phyloP scores from a whole-genome alignment of 768 basidiomycete genomes.

The Lactifluus hygrophoroides region DNA sequence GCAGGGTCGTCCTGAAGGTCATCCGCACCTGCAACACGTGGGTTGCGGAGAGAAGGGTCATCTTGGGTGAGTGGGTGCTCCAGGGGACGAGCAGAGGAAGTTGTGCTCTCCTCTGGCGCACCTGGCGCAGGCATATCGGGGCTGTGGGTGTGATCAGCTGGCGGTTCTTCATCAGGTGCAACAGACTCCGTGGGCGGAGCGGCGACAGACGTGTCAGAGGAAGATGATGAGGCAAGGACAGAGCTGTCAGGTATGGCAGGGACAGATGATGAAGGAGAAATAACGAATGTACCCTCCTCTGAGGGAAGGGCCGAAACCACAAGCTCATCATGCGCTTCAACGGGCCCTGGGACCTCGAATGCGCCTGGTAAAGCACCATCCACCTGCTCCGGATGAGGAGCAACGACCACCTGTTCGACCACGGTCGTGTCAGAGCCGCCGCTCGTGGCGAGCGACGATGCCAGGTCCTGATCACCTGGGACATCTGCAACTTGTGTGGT shows the following conservation, averaged over 20 bases:
- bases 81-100: conserved; percentile 7
- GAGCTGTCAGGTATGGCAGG: conserved; percentile 16
- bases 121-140: conserved; percentile 15
- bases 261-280: conserved; percentile 19
- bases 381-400: conserved; percentile 17
- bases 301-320: conserved; percentile 10
- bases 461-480: conserved; percentile 10
- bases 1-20: conserved; percentile 12
- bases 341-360: conserved; percentile 2
- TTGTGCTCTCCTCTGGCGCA: conserved; percentile 15
- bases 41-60: not conserved
- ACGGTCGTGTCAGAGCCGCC: conserved; percentile 6
- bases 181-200: conserved; percentile 19
- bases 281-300: conserved; percentile 12
- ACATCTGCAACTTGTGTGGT: conserved; percentile 12
- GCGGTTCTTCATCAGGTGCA: conserved; percentile 16
- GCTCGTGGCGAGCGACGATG: conserved; percentile 4
- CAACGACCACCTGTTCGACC: not conserved
- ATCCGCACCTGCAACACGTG: conserved; percentile 6
- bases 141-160: conserved; percentile 20
- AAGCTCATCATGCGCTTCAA: conserved; percentile 8
- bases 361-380: conserved; percentile 7
- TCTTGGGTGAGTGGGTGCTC: conserved; percentile 15
- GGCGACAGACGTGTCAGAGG: conserved; percentile 17
- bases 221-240: conserved; percentile 17